Percentiles rank a stretch among this genome's conserved stretches.
Evolutionary conservation across 2,329 filamentous ascomycete genomes (phyloP).

Genomic region (Coccinonectria pachysandricola): DNA sequence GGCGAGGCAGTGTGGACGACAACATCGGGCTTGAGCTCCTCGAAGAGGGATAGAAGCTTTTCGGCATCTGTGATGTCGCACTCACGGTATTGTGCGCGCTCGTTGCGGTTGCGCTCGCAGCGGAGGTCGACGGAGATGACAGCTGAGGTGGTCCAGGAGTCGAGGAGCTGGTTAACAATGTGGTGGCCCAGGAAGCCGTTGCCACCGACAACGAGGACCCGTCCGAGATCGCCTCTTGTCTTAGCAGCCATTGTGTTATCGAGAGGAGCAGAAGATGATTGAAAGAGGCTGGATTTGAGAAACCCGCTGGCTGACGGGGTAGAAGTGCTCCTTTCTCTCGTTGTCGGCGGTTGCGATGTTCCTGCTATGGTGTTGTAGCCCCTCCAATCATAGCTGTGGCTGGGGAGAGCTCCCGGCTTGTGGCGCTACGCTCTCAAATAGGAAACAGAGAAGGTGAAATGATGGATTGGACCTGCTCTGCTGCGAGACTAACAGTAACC

Average conservation of each 20-base stretch:
- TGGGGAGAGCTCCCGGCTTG: too few relatives aligned
- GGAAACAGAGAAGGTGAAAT: too few relatives aligned
- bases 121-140: slow-evolving; percentile 65
- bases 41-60: slow-evolving; percentile 53
- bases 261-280: too few relatives aligned
- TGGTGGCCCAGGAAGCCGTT: slow-evolving; percentile 80
- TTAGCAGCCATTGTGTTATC: slow-evolving; percentile 10
- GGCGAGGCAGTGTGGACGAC: slow-evolving; percentile 88
- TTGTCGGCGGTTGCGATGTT: too few relatives aligned
- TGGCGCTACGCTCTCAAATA: too few relatives aligned
- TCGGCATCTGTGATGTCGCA: slow-evolving; percentile 65
- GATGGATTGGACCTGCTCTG: too few relatives aligned
- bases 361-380: too few relatives aligned
- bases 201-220: slow-evolving; percentile 69
- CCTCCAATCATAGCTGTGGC: too few relatives aligned
- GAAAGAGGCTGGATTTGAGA: too few relatives aligned
- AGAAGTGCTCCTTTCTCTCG: too few relatives aligned
- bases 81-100: slow-evolving; percentile 53
- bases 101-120: slow-evolving; percentile 58
- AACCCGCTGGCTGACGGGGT: too few relatives aligned
- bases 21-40: slow-evolving; percentile 60
- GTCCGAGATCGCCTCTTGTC: slow-evolving; percentile 43
- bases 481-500: too few relatives aligned
- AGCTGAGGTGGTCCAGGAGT: slow-evolving; percentile 35
- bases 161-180: slow-evolving; percentile 63